These are phyloP conservation scores for Colletotrichum spinosum DNA, from an alignment of 2,329 filamentous ascomycete species.

Conservation along the genomic window DNA sequence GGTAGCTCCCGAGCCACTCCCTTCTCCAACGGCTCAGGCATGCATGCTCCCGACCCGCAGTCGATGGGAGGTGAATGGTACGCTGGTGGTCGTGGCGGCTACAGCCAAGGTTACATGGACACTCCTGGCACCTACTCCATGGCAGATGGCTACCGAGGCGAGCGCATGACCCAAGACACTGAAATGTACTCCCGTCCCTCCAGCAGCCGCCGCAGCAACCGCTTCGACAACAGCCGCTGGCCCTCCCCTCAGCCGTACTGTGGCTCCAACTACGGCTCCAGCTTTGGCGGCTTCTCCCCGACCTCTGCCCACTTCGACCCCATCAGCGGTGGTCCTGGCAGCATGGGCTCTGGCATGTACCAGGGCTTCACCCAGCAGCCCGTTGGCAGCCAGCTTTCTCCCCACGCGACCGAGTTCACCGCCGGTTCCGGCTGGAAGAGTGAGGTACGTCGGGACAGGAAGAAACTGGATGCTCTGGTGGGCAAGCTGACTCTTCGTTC, in stretches of 20 bases:
- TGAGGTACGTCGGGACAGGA: conserved; percentile 56
- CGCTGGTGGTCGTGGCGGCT: conserved; percentile 52
- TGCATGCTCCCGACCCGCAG: conserved; percentile 50
- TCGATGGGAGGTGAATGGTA: conserved; percentile 55
- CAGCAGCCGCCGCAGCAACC: conserved; percentile 54
- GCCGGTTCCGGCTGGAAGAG: conserved; percentile 66
- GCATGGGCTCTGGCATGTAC: conserved; percentile 57
- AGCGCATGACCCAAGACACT: conserved; percentile 61
- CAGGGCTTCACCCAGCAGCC: conserved; percentile 66
- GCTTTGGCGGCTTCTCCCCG: conserved; percentile 41
- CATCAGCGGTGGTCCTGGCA: conserved; percentile 46
- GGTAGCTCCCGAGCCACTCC: conserved; percentile 59
- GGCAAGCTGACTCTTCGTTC: conserved; percentile 26
- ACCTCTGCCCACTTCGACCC: conserved; percentile 25
- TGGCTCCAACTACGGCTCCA: conserved; percentile 47
- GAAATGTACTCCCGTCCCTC: conserved; percentile 59
- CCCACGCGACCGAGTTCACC: conserved; percentile 80
- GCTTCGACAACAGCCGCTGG: conserved; percentile 59
- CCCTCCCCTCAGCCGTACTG: conserved; percentile 48
- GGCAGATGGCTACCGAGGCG: conserved; percentile 57
- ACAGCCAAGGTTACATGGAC: conserved; percentile 56
- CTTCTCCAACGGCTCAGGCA: conserved; percentile 41
- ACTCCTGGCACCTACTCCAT: conserved; percentile 47
- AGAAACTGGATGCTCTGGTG: conserved; percentile 1
- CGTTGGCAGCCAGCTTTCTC: conserved; percentile 75